A percentile compares a stretch with the other conserved stretches of the same genome.
Evolutionary conservation across 306 rosid species (phyloP).

Genomic region (Quercus ilex): DNA sequence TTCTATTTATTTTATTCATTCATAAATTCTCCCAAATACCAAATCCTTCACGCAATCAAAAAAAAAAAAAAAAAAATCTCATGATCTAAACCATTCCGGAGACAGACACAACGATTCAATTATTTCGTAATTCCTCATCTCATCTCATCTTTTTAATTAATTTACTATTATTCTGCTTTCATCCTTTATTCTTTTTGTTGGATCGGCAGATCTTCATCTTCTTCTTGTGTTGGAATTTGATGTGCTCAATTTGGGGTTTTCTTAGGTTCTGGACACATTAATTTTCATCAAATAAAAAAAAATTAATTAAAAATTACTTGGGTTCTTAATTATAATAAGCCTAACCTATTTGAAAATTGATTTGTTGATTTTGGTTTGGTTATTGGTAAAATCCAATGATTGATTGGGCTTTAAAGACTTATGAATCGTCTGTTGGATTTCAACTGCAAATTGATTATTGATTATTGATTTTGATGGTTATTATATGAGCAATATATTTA

Average conservation of each 20-base stretch:
- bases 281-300: too few relatives aligned
- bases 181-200: background rate
- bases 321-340: too few relatives aligned
- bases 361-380: too few relatives aligned
- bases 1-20: background rate
- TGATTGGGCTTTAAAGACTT: too few relatives aligned
- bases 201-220: background rate
- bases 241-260: too few relatives aligned
- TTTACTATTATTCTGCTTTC: background rate
- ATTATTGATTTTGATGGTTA: background rate
- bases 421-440: background rate
- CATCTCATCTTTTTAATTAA: background rate
- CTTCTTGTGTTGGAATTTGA: too few relatives aligned
- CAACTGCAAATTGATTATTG: background rate
- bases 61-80: background rate
- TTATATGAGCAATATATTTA: background rate
- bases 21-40: background rate
- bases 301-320: too few relatives aligned
- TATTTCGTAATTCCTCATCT: constrained; percentile 18
- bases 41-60: constrained; percentile 3
- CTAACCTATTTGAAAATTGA: too few relatives aligned
- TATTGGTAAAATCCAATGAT: too few relatives aligned
- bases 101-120: background rate
- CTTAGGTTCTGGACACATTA: too few relatives aligned
- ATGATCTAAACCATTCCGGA: constrained; percentile 4